Percentiles rank a stretch among this genome's conserved stretches.
Conservation (phyloP, 164 flowering plant genomes). For the Chimonanthus salicifolius region DNA sequence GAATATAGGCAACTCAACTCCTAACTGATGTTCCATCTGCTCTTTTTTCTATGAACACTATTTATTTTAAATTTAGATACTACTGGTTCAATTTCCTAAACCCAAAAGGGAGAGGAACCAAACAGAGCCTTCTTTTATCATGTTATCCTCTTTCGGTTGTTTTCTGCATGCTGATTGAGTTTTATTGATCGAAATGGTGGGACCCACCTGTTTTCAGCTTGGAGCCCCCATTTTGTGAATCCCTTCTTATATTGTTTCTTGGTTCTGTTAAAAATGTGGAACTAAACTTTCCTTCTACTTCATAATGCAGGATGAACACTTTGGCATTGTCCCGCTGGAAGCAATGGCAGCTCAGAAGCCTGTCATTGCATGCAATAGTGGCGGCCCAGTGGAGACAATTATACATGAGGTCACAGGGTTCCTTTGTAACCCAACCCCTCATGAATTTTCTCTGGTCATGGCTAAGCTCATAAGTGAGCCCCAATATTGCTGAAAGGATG, state of each 20-base stretch:
- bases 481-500: conserved; percentile 54
- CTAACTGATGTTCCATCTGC: no score
- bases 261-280: neutral
- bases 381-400: conserved; percentile 87
- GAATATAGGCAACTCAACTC: no score
- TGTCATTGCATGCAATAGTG: conserved; percentile 93
- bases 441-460: conserved; percentile 68
- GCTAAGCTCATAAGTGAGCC: conserved; percentile 53
- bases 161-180: neutral
- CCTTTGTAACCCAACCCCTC: conserved; percentile 71
- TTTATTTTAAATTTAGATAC: no score
- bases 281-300: neutral
- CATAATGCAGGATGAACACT: conserved; percentile 80
- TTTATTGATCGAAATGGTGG: neutral
- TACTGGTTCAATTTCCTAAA: no score
- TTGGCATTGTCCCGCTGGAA: conserved; percentile 93
- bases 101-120: neutral
- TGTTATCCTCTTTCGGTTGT: neutral
- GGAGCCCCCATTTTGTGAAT: neutral
- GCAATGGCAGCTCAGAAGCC: conserved; percentile 98
- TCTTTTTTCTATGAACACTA: no score
- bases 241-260: neutral
- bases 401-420: conserved; percentile 71
- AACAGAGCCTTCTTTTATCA: neutral
- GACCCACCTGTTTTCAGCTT: neutral